Conservation (phyloP, 306 rosid genomes). For the Gastrolobium villosum region DNA sequence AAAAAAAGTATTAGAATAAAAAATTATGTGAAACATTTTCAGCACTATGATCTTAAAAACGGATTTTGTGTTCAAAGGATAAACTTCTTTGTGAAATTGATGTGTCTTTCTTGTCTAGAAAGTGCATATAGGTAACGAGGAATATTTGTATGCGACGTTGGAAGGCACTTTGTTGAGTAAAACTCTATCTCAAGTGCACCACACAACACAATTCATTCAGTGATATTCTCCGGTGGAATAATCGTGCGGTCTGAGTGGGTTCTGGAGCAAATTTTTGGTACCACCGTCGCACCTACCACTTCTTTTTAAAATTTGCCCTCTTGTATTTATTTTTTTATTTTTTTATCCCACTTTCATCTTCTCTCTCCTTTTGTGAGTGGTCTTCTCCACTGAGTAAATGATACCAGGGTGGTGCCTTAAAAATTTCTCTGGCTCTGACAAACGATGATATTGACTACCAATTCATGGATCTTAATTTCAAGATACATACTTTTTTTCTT, state of each 20-base stretch:
- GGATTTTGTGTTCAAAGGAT: constrained; percentile 39
- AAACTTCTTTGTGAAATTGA: background rate
- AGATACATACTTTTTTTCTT: background rate
- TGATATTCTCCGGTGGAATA: background rate
- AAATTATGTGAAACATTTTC: background rate
- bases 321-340: no score
- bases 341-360: no score
- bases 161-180: background rate
- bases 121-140: constrained; percentile 11
- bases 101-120: constrained; percentile 52
- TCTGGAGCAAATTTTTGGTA: no score
- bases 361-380: no score
- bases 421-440: constrained; percentile 1
- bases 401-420: no score
- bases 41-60: constrained; percentile 32
- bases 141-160: constrained; percentile 35
- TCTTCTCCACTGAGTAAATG: no score
- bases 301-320: no score
- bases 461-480: background rate
- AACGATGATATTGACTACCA: constrained; percentile 31
- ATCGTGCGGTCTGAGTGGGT: constrained; percentile 32
- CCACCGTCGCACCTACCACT: no score
- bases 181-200: background rate
- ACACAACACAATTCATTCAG: background rate
- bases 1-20: background rate